Evolutionary conservation across 345 rosid species (phyloP).

Genomic region (Arabidopsis arenosa): DNA sequence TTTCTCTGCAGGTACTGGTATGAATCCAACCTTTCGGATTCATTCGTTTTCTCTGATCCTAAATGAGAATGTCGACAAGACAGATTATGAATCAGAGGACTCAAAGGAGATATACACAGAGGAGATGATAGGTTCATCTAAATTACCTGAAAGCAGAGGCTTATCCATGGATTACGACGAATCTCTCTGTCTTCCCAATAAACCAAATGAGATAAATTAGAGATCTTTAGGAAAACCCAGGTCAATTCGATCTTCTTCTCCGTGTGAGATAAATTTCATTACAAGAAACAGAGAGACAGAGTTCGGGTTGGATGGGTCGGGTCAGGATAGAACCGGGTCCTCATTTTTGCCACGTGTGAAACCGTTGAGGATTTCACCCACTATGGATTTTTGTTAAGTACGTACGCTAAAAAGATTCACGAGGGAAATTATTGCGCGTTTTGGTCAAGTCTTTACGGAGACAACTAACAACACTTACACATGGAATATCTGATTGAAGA

Average conservation of each 20-base stretch:
- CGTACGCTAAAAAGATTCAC: background rate
- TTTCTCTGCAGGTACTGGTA: slow-evolving; percentile 79
- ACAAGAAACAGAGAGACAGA: background rate
- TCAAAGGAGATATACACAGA: slow-evolving; percentile 8
- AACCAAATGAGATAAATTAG: background rate
- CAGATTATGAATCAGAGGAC: background rate
- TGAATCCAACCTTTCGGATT: slow-evolving; percentile 64
- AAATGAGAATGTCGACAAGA: background rate
- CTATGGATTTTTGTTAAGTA: background rate
- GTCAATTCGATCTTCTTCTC: slow-evolving; percentile 23
- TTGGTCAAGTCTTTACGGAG: slow-evolving; percentile 22
- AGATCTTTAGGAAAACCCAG: slow-evolving; percentile 33
- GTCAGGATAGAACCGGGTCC: background rate
- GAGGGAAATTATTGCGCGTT: slow-evolving; percentile 2
- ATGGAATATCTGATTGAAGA: background rate
- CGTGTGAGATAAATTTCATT: background rate
- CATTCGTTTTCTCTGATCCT: slow-evolving; percentile 53
- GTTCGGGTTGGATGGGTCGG: background rate
- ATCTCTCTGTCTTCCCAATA: background rate
- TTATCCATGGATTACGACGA: slow-evolving; percentile 60
- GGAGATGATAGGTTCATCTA: background rate
- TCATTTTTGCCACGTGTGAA: slow-evolving; percentile 15
- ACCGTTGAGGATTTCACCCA: slow-evolving; percentile 22
- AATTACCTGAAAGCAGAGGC: slow-evolving; percentile 70
- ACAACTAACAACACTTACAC: background rate